Conservation (phyloP, 352 stramenopile genomes). For the Phytophthora pistaciae region DNA sequence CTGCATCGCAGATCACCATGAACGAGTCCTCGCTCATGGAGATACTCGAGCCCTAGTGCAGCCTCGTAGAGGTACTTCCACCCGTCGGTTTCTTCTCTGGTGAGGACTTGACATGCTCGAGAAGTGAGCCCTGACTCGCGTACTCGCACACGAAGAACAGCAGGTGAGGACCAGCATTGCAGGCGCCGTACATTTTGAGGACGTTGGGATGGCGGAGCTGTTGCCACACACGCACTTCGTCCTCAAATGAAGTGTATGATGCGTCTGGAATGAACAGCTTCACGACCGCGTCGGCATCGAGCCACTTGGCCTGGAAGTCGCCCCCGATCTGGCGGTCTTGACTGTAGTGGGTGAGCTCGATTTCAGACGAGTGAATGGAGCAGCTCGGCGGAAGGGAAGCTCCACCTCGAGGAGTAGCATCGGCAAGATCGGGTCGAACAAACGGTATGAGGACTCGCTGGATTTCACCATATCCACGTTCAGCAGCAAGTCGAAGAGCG, state of each 20-base stretch:
- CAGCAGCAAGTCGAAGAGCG: neutral
- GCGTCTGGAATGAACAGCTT: constrained; percentile 13
- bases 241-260: neutral
- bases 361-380: constrained; percentile 5
- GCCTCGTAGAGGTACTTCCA: constrained; percentile 22
- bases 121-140: constrained; percentile 8
- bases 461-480: neutral
- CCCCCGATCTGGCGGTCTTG: constrained; percentile 1
- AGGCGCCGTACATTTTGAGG: constrained; percentile 29
- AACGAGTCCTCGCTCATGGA: constrained; percentile 15
- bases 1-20: constrained; percentile 35
- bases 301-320: constrained; percentile 20
- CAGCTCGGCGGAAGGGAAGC: neutral
- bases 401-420: too few species aligned
- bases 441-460: constrained; percentile 1
- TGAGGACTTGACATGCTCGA: neutral
- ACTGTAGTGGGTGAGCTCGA: constrained; percentile 4
- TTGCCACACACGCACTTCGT: constrained; percentile 16
- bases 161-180: constrained; percentile 5
- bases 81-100: neutral
- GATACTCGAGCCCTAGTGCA: constrained; percentile 13
- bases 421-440: neutral
- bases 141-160: constrained; percentile 29
- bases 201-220: constrained; percentile 26
- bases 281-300: constrained; percentile 22